Evolutionary conservation across 1,139 yeast genomes (phyloP), one percentile per base, ranked within the genome.

Genomic region (Lodderomyces parapsilosis): DNA sequence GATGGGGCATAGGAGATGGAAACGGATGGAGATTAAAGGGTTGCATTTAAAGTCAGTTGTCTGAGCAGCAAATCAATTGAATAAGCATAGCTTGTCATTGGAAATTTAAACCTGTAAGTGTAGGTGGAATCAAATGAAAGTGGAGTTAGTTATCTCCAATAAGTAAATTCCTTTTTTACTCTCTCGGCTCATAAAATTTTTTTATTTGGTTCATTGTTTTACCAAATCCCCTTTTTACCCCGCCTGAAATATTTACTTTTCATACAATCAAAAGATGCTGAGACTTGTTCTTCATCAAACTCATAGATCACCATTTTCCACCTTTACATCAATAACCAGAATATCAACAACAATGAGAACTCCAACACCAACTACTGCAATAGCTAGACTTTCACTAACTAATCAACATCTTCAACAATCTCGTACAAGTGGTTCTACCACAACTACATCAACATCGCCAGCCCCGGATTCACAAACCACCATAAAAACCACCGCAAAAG

Each of bases 371-470:
- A 11, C 22, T 17, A 19, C 36, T n/a, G 63, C 66, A 11, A 44
- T 51, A 27, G 43, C 50, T 9, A 52, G 66, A 42, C 53, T 59
- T 34, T 40, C 43, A 30, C 46, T 60, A 42, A 61, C 56, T 40
- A 50, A 47, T 27, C 60, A 53, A 35, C 68, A 61, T 39, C 47
- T 59, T 35, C 23, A 45, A 7, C 47, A 50, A 15, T 45, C 47
- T 41, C 51, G 50, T 10, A 28, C 40, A 39, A 31, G 34, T 15
- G 36, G 44, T 23, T 36, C 45, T 3, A 15, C 44, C 15, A 25
- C 42, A 4, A 23, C 43, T 22, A 9, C 33, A 5, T 25, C 41
- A 4, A 23, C 43, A 14, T 7, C 33, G 3, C 19, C 33, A 10
- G 33, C 33, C 14, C 33, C 33, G 8, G 33, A 30, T 13, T 31